Percentiles rank a stretch among this genome's conserved stretches.
Conservation (phyloP, 78 protist genomes). For the Emiliania huxleyi region DNA sequence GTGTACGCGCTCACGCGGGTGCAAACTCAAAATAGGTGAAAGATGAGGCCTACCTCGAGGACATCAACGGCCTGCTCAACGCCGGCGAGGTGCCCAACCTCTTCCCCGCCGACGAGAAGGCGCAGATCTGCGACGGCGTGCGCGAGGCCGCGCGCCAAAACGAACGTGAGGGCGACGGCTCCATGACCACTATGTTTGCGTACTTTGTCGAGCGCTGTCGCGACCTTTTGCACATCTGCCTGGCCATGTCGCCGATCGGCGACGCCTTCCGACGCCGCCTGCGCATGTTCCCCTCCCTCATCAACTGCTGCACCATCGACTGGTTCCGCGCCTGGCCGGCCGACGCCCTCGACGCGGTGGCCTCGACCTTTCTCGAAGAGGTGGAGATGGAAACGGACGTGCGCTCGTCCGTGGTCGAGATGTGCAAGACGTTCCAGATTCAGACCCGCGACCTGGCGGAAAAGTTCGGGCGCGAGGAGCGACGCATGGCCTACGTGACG, state of each 20-base stretch:
- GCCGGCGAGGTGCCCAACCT: slow-evolving; percentile 80
- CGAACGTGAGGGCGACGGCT: slow-evolving; percentile 22
- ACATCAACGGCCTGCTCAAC: slow-evolving; percentile 41
- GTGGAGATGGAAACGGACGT: slow-evolving; percentile 24
- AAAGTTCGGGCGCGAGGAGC: slow-evolving; percentile 25
- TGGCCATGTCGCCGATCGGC: slow-evolving; percentile 86
- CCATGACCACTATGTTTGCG: slow-evolving; percentile 51
- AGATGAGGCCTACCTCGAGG: slow-evolving; percentile 48
- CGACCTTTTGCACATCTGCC: slow-evolving; percentile 75
- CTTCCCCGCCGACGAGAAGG: slow-evolving; percentile 64
- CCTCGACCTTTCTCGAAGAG: slow-evolving; percentile 42
- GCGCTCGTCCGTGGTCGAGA: not conserved
- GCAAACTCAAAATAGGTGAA: no score
- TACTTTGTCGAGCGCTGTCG: slow-evolving; percentile 73
- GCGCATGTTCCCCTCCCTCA: slow-evolving; percentile 64
- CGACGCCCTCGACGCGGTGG: slow-evolving; percentile 89
- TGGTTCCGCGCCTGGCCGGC: slow-evolving; percentile 91
- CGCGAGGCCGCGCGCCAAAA: slow-evolving; percentile 39
- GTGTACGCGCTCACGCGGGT: no score
- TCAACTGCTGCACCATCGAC: slow-evolving; percentile 75
- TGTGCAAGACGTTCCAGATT: slow-evolving; percentile 62
- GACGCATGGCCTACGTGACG: slow-evolving; percentile 54
- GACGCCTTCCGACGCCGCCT: slow-evolving; percentile 71
- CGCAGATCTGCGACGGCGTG: not conserved
- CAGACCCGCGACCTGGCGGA: slow-evolving; percentile 30